Evolutionary conservation across 371 early-diverging fungal genomes (phyloP).

Genomic region (Batkoa obscura): DNA sequence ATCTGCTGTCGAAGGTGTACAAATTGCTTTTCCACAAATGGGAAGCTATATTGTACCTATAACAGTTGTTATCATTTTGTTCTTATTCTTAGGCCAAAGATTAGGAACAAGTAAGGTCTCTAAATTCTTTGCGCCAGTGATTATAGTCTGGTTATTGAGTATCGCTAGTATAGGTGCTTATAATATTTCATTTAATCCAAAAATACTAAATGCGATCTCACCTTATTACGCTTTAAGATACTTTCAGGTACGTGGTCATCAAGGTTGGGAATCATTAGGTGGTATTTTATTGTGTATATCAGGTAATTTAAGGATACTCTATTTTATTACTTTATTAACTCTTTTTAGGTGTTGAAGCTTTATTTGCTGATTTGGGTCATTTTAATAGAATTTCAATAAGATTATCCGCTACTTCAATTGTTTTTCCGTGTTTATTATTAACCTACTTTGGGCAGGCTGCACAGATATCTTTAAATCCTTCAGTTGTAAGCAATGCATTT

Average conservation of each 20-base stretch:
- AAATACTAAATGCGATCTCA: conserved; percentile 12
- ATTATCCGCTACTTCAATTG: conserved; percentile 15
- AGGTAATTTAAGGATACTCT: neutral
- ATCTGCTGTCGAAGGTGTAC: conserved; percentile 10
- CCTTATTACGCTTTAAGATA: conserved; percentile 15
- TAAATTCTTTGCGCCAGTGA: conserved; percentile 23
- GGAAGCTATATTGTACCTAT: conserved; percentile 6
- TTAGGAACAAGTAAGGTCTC: conserved; percentile 23
- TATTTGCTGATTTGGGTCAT: conserved; percentile 32
- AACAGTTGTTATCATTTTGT: conserved; percentile 15
- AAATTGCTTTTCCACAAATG: conserved; percentile 2
- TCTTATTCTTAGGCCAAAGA: conserved; percentile 22
- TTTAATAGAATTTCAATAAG: conserved; percentile 19
- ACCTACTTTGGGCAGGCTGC: conserved; percentile 25
- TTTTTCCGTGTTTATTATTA: conserved; percentile 13
- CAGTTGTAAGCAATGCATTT: conserved; percentile 10
- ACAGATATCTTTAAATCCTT: conserved; percentile 13
- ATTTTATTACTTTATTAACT: neutral
- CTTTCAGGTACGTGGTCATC: conserved; percentile 10
- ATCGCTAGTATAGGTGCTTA: conserved; percentile 22
- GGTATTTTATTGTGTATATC: conserved; percentile 20
- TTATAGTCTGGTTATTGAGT: conserved; percentile 22
- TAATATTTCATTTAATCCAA: conserved; percentile 16
- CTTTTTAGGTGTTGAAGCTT: conserved; percentile 20
- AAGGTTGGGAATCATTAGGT: conserved; percentile 16